Base-by-base conservation (phyloP, 2,329 filamentous ascomycete genomes). In the Fusarium robinianum region DNA sequence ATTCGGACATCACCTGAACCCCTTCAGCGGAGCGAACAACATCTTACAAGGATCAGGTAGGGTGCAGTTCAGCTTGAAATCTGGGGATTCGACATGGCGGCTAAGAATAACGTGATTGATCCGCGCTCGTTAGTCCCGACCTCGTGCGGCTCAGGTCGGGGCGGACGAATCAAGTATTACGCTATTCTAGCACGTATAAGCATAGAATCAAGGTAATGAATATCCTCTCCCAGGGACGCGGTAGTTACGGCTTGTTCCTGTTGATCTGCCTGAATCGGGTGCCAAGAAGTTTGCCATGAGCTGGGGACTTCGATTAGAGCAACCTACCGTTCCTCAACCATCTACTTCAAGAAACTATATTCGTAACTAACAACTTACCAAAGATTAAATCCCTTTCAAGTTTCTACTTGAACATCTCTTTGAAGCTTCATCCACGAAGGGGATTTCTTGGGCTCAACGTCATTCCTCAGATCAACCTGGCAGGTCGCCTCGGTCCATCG, bases 91-190 rank as follows among this genome's bases (percentile, higher is more conserved):
- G 53, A 53, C 54, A 57, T 57, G 15, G 27, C 19, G 35, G 27
- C 36, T 46, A 40, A 12, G 16, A 15, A 55, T 42, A 55, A 57
- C 47, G 54, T 54, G 50, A 57, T 57, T 39, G 53, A 57, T 47
- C 44, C 34, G 41, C 50, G 36, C 26, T 19, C 18, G n/a, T 39
- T 53, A 53, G 50, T 33, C 17, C 30, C 17, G 16, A 41, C 37
- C 35, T 43, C 41, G 32, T 45, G 40, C 46, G 52, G 36, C 40
- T 43, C 45, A 39, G 34, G 14, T 3, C 18, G 11, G 14, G 22
- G 23, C 18, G 25, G 22, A 19, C 44, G 46, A 54, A 49, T 56
- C 41, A 57, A 35, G 16, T 23, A 4, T 24, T 12, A 34, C 35
- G 36, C 33, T 49, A 30, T 40, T 19, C 19, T 12, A 54, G 38